These are phyloP conservation scores for Acaromyces ingoldii DNA, from an alignment of 1,284 basidiomycete species.

Conservation along the genomic window DNA sequence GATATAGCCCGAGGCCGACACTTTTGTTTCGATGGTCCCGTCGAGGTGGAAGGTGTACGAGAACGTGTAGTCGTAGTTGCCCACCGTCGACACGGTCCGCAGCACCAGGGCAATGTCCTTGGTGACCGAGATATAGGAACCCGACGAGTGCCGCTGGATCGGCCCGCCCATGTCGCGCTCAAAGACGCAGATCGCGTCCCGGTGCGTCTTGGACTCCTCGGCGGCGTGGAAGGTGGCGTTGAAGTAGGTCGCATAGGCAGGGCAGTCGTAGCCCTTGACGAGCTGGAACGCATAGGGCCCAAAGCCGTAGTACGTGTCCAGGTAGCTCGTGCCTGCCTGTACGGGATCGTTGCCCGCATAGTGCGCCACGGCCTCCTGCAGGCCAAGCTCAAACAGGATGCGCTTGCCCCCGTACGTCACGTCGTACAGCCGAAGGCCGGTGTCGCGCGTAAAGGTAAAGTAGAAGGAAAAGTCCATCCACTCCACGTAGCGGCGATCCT, in stretches of 20 bases:
- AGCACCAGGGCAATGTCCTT: constrained; percentile 57
- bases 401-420: constrained; percentile 62
- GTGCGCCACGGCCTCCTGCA: constrained; percentile 47
- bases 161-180: constrained; percentile 62
- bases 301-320: constrained; percentile 51
- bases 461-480: constrained; percentile 67
- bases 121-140: constrained; percentile 51
- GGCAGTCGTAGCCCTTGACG: constrained; percentile 63
- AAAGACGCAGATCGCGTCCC: constrained; percentile 63
- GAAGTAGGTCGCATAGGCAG: constrained; percentile 63
- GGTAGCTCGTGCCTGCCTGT: constrained; percentile 63
- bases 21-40: constrained; percentile 62
- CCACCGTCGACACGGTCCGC: constrained; percentile 60
- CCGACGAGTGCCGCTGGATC: constrained; percentile 61
- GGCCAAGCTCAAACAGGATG: constrained; percentile 62
- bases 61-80: constrained; percentile 56
- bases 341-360: constrained; percentile 62
- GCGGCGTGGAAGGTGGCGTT: constrained; percentile 59
- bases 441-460: constrained; percentile 63
- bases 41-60: constrained; percentile 66
- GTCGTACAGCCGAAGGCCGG: constrained; percentile 66
- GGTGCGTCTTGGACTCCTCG: constrained; percentile 55
- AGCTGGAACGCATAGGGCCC: constrained; percentile 59
- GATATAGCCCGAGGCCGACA: constrained; percentile 66
- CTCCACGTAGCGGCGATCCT: constrained; percentile 58